Evolutionary conservation across 2,329 filamentous ascomycete genomes (phyloP).

Genomic region (Fusarium sp.): DNA sequence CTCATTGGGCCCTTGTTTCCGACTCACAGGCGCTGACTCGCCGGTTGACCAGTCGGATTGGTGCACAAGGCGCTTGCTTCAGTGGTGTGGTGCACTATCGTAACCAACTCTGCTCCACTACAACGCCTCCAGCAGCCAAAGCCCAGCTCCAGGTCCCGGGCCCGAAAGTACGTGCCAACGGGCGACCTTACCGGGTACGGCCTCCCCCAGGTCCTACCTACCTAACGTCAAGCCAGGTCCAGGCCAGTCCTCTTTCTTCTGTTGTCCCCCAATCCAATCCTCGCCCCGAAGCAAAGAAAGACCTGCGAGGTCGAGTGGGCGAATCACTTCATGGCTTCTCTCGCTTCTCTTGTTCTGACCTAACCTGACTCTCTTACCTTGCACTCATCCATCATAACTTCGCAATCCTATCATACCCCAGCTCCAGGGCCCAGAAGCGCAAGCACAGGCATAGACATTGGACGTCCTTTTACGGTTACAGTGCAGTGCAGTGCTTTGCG

Average conservation of each 20-base stretch:
- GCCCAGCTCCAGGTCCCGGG: conserved; percentile 16
- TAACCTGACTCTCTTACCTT: conserved; percentile 14
- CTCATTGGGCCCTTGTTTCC: conserved; percentile 32
- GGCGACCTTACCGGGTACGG: conserved; percentile 38
- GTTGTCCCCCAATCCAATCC: background rate
- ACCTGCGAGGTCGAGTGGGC: conserved; percentile 4
- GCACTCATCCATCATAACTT: conserved; percentile 27
- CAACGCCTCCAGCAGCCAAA: conserved; percentile 12
- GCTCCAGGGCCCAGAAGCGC: conserved; percentile 39
- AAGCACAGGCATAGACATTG: conserved; percentile 32
- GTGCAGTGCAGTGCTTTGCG: conserved; percentile 15
- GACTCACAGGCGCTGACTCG: conserved; percentile 51
- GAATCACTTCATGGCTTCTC: conserved; percentile 10
- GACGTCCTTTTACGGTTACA: conserved; percentile 9
- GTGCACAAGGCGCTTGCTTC: conserved; percentile 54
- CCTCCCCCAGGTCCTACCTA: conserved; percentile 24
- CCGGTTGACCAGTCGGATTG: conserved; percentile 52
- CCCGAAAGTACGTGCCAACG: conserved; percentile 33
- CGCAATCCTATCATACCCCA: conserved; percentile 41
- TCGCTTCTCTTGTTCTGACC: conserved; percentile 38
- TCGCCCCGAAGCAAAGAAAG: background rate
- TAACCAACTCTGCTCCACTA: conserved; percentile 35
- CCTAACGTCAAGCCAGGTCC: background rate
- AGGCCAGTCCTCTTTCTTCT: background rate
- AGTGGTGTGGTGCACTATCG: conserved; percentile 49